phyloP scores from a whole-genome alignment of 73 alveolate genomes.

The Tetrahymena elliotti region DNA sequence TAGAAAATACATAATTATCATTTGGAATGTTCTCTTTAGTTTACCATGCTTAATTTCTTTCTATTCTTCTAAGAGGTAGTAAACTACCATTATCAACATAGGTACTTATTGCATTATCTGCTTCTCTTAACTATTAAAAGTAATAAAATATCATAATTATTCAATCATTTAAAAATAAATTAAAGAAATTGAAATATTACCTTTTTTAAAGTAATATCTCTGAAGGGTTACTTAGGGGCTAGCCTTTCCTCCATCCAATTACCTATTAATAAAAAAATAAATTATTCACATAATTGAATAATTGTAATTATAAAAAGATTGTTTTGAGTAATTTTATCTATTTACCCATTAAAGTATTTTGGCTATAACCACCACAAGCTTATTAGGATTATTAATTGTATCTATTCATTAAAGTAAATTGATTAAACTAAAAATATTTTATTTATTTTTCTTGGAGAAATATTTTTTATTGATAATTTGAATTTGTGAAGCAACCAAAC shows the following conservation, averaged over 20 bases:
- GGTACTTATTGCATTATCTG: not conserved
- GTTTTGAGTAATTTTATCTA: not conserved
- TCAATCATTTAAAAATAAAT: not conserved
- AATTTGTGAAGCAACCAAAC: not conserved
- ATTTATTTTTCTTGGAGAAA: not conserved
- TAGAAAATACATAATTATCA: not conserved
- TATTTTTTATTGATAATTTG: not conserved
- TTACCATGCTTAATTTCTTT: not conserved
- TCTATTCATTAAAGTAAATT: not conserved
- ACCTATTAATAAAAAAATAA: not conserved
- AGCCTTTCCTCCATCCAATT: not conserved
- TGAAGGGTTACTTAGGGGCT: not conserved
- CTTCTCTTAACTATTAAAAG: not conserved
- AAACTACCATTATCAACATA: not conserved
- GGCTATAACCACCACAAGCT: not conserved
- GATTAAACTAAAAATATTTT: not conserved
- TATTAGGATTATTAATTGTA: not conserved
- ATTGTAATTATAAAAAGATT: not conserved
- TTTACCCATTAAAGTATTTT: not conserved
- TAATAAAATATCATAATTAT: too few relatives aligned
- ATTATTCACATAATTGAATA: not conserved
- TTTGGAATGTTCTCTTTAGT: not conserved
- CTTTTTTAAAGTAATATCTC: not conserved
- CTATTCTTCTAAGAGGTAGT: not conserved
- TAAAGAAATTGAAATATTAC: not conserved